A percentile compares a stretch with the other conserved stretches of the same genome.
phyloP scores from a whole-genome alignment of 2,329 filamentous ascomycete genomes.

The Cladosporium sp. region DNA sequence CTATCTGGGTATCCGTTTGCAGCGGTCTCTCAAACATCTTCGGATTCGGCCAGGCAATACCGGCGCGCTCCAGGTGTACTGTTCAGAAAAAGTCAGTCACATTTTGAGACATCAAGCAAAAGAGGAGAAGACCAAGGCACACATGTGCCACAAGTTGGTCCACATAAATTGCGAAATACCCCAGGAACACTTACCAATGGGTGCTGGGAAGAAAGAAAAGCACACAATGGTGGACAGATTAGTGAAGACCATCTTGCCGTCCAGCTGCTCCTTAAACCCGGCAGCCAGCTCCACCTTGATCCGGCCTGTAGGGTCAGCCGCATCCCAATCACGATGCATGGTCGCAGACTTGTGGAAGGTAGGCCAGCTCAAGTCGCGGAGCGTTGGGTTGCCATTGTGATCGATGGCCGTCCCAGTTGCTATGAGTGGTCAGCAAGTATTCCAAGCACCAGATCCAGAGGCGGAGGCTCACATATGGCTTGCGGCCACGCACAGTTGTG shows the following conservation, averaged over 20 bases:
- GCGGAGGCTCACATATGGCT: constrained; percentile 46
- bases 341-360: constrained; percentile 66
- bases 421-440: not conserved
- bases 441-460: not conserved
- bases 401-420: not conserved
- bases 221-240: constrained; percentile 67
- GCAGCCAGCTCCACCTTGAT: constrained; percentile 75
- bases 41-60: constrained; percentile 76
- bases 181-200: constrained; percentile 54
- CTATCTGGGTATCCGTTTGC: constrained; percentile 20
- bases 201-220: constrained; percentile 84
- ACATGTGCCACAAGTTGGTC: no score
- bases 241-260: constrained; percentile 47
- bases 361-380: constrained; percentile 54
- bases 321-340: constrained; percentile 66
- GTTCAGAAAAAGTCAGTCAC: not conserved
- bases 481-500: constrained; percentile 51
- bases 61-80: constrained; percentile 69
- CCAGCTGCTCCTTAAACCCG: constrained; percentile 47
- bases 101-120: no score
- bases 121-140: no score
- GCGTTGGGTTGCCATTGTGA: not conserved
- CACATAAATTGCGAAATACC: constrained; percentile 1
- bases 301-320: constrained; percentile 66
- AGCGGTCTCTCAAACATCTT: constrained; percentile 44